These are phyloP conservation scores for Phlebopus sp. DNA, from an alignment of 1,284 basidiomycete genomes.

Conservation along the genomic window DNA sequence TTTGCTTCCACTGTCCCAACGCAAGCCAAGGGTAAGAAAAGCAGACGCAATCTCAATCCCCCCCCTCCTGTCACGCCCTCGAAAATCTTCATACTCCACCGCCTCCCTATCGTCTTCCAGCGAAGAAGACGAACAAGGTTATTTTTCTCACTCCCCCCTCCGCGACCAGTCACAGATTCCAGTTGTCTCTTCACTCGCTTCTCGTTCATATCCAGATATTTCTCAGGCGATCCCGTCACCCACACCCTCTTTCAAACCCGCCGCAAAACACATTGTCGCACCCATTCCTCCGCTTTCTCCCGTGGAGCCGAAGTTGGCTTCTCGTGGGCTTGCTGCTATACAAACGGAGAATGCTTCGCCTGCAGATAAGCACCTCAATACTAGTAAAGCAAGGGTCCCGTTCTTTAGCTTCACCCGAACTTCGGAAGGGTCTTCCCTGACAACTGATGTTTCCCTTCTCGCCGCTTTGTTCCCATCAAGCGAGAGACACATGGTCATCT, in stretches of 20 bases:
- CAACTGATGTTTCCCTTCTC: slow-evolving; percentile 59
- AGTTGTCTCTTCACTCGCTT: slow-evolving; percentile 32
- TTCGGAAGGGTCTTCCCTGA: slow-evolving; percentile 69
- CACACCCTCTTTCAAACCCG: slow-evolving; percentile 33
- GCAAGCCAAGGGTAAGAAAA: slow-evolving; percentile 8
- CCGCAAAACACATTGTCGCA: slow-evolving; percentile 33
- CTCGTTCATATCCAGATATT: slow-evolving; percentile 45
- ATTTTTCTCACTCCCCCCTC: slow-evolving; percentile 54
- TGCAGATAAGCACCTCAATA: slow-evolving; percentile 13
- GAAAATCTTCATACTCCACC: slow-evolving; percentile 23
- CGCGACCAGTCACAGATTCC: slow-evolving; percentile 34
- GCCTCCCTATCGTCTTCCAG: slow-evolving; percentile 29
- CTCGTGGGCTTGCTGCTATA: slow-evolving; percentile 9
- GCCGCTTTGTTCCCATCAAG: slow-evolving; percentile 62
- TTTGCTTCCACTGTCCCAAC: slow-evolving; percentile 2
- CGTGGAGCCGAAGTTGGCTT: slow-evolving; percentile 12
- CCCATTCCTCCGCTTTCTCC: slow-evolving; percentile 26
- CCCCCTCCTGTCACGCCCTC: slow-evolving; percentile 22
- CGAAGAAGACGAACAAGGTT: slow-evolving; percentile 48
- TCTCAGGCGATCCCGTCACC: slow-evolving; percentile 23
- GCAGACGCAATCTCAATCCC: slow-evolving; percentile 16
- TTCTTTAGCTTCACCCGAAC: slow-evolving; percentile 78
- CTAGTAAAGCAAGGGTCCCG: slow-evolving; percentile 38
- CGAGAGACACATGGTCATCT: slow-evolving; percentile 72
- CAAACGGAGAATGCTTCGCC: slow-evolving; percentile 8